These are phyloP conservation scores for Penicillium daleae DNA, from an alignment of 495 filamentous ascomycete species.

Conservation along the genomic window DNA sequence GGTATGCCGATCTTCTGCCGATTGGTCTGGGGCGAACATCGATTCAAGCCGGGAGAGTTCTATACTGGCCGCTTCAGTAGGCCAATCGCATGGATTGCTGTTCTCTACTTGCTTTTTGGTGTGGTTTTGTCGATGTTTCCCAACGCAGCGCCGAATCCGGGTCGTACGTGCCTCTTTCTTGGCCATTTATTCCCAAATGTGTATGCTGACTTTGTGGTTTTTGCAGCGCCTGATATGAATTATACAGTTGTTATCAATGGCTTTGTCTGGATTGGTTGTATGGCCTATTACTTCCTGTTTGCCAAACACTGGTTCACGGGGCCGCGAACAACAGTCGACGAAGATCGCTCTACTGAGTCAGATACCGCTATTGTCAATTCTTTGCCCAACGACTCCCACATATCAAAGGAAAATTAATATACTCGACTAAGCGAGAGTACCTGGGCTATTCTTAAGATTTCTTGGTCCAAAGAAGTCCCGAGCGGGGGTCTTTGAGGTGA, in stretches of 20 bases:
- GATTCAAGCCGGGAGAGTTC: slow-evolving; percentile 61
- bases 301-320: slow-evolving; percentile 76
- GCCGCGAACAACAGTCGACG: slow-evolving; percentile 68
- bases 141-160: slow-evolving; percentile 56
- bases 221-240: slow-evolving; percentile 59
- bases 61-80: slow-evolving; percentile 44
- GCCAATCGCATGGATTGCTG: slow-evolving; percentile 56
- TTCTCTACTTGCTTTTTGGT: slow-evolving; percentile 59
- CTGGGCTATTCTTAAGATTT: no score
- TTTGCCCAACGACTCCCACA: neutral
- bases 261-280: slow-evolving; percentile 63
- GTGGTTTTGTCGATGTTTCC: slow-evolving; percentile 64
- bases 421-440: no score
- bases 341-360: slow-evolving; percentile 8
- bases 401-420: neutral
- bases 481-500: no score
- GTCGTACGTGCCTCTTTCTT: slow-evolving; percentile 37
- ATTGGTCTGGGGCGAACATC: slow-evolving; percentile 61
- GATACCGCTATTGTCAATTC: neutral
- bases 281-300: slow-evolving; percentile 66
- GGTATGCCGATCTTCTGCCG: slow-evolving; percentile 64
- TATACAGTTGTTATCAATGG: slow-evolving; percentile 68
- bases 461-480: no score
- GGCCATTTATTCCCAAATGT: no score
- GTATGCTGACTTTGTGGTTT: slow-evolving; percentile 12